Conservation (phyloP, 495 filamentous ascomycete genomes). For the Podospora sp. region DNA sequence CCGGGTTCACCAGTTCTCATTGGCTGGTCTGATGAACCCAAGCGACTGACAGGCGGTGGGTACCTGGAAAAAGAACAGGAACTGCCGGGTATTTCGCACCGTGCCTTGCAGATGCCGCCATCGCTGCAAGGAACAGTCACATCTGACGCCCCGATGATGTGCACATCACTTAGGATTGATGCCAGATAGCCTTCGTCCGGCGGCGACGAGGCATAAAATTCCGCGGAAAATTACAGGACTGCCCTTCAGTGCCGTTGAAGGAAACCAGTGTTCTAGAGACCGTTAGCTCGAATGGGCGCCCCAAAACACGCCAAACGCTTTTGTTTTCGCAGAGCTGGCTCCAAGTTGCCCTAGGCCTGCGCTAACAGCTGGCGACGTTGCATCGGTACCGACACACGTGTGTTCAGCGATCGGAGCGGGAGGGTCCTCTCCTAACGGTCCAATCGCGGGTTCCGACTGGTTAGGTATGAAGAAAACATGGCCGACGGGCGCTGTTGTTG, state of each 20-base stretch:
- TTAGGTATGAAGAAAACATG: conserved; percentile 1
- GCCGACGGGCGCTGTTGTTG: conserved; percentile 3
- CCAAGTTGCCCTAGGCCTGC: neutral
- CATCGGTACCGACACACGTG: conserved; percentile 13
- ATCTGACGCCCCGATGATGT: neutral
- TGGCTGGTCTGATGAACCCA: neutral
- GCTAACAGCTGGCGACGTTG: neutral
- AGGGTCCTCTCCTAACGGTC: neutral
- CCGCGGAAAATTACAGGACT: neutral
- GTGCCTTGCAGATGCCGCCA: conserved; percentile 24
- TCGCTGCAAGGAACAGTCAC: conserved; percentile 22
- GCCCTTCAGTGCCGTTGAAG: neutral
- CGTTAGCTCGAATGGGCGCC: neutral
- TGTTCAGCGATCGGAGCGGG: neutral
- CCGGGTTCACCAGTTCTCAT: neutral
- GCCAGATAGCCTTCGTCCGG: neutral
- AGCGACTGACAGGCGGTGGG: conserved; percentile 11
- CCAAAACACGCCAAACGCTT: neutral
- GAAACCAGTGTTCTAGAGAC: neutral
- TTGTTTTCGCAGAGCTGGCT: neutral
- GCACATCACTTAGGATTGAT: neutral
- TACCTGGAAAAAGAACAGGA: conserved; percentile 22
- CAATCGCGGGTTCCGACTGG: conserved; percentile 5
- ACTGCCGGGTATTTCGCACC: conserved; percentile 17
- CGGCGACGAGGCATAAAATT: neutral